These are phyloP conservation scores for Artomyces pyxidatus DNA, from an alignment of 768 basidiomycete species.

Conservation along the genomic window DNA sequence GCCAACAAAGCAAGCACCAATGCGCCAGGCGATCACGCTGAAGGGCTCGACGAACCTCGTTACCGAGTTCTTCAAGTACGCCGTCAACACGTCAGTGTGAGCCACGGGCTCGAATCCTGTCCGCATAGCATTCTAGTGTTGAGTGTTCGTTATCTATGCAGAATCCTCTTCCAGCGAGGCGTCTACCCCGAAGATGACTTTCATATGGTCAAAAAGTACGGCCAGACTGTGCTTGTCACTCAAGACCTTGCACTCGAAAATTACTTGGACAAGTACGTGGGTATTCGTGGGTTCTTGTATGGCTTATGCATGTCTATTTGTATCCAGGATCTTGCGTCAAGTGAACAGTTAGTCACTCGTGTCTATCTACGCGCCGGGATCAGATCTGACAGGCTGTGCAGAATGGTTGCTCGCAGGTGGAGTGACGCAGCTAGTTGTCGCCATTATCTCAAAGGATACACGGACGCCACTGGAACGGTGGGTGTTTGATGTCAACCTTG, in stretches of 20 bases:
- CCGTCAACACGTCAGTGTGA: conserved; percentile 82
- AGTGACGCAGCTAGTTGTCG: conserved; percentile 90
- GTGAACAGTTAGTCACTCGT: conserved; percentile 65
- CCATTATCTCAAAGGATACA: conserved; percentile 93
- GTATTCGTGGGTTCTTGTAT: neutral
- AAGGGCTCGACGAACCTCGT: conserved; percentile 92
- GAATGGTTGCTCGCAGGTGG: conserved; percentile 93
- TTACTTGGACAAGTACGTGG: conserved; percentile 71
- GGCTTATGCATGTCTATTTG: conserved; percentile 1
- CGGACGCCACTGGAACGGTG: conserved; percentile 89
- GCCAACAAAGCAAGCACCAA: conserved; percentile 35
- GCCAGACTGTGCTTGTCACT: conserved; percentile 90
- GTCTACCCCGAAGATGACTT: conserved; percentile 99
- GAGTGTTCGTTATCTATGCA: conserved; percentile 25
- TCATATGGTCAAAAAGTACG: conserved; percentile 99
- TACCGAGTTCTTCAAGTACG: conserved; percentile 99
- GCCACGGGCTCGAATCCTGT: neutral
- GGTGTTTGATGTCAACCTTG: conserved; percentile 93
- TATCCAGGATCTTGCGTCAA: conserved; percentile 74
- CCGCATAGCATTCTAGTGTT: neutral
- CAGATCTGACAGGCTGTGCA: conserved; percentile 24
- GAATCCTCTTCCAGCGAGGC: conserved; percentile 92
- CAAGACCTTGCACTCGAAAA: conserved; percentile 89
- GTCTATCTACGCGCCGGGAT: neutral
- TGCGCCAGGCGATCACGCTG: conserved; percentile 79